phyloP scores from a whole-genome alignment of 225 moss, liverwort and hornwort genomes.

The Antitrichia curtipendula region DNA sequence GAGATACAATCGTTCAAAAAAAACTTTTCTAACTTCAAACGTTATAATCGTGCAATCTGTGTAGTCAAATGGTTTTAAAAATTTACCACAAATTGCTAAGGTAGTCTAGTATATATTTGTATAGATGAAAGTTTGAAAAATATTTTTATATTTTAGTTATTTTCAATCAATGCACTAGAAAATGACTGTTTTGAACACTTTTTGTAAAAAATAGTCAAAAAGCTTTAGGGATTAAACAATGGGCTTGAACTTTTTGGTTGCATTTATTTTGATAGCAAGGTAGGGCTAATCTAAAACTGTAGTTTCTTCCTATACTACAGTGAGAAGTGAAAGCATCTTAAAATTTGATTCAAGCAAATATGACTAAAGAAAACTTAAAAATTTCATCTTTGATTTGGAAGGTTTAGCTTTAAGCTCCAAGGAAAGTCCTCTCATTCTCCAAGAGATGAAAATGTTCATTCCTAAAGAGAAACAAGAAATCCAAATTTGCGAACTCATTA shows the following conservation, averaged over 20 bases:
- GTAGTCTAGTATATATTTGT: accelerated
- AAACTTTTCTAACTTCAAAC: no score
- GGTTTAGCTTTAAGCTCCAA: background rate
- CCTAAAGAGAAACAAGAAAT: background rate
- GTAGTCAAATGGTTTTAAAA: background rate
- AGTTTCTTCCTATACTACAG: background rate
- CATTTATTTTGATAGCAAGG: background rate
- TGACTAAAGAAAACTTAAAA: background rate
- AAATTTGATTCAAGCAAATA: background rate
- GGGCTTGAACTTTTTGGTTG: background rate
- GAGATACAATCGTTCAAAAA: no score
- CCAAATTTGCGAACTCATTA: background rate
- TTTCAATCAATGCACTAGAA: no score
- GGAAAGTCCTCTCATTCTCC: background rate
- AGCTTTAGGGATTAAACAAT: background rate
- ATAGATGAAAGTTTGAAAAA: background rate
- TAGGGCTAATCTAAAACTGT: background rate
- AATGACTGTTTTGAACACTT: no score
- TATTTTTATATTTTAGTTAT: no score
- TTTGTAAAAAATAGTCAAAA: no score
- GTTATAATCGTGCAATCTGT: background rate
- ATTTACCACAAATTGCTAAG: accelerated
- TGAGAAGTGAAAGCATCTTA: background rate
- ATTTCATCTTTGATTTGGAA: accelerated
- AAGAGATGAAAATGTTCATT: background rate